These are phyloP conservation scores for Babesia caballi DNA, from an alignment of 169 alveolate genomes.

Conservation along the genomic window DNA sequence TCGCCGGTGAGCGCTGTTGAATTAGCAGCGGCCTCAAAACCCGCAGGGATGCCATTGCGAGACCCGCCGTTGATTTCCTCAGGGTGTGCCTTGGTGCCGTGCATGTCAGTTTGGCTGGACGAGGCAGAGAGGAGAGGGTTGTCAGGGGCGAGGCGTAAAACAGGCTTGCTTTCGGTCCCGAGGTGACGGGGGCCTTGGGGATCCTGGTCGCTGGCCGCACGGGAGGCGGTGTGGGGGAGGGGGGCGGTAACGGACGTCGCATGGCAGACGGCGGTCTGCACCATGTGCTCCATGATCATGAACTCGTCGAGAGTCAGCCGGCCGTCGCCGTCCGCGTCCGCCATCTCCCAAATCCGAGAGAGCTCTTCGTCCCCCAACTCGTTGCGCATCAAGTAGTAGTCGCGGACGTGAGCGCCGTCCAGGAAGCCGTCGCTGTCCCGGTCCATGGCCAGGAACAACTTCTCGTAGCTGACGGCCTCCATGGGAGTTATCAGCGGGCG, in stretches of 20 bases:
- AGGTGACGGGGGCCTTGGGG: background rate
- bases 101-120: background rate
- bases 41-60: no score
- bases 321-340: conserved; percentile 61
- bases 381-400: conserved; percentile 32
- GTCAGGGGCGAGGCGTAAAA: no score
- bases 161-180: background rate
- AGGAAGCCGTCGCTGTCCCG: conserved; percentile 41
- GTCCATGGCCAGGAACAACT: conserved; percentile 30
- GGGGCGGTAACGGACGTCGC: background rate
- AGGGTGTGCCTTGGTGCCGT: background rate
- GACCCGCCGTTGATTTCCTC: background rate
- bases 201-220: background rate
- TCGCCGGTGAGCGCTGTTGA: background rate
- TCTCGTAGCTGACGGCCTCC: conserved; percentile 33
- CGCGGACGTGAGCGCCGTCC: conserved; percentile 43
- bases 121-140: no score
- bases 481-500: background rate
- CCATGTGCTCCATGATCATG: conserved; percentile 59
- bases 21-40: no score
- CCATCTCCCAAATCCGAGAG: conserved; percentile 54
- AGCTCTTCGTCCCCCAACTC: conserved; percentile 34
- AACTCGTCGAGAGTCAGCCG: conserved; percentile 38
- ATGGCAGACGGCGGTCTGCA: conserved; percentile 6
- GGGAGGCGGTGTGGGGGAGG: background rate